These are phyloP conservation scores for Phytopythium oedochilum DNA, from an alignment of 352 stramenopile species.

Conservation along the genomic window DNA sequence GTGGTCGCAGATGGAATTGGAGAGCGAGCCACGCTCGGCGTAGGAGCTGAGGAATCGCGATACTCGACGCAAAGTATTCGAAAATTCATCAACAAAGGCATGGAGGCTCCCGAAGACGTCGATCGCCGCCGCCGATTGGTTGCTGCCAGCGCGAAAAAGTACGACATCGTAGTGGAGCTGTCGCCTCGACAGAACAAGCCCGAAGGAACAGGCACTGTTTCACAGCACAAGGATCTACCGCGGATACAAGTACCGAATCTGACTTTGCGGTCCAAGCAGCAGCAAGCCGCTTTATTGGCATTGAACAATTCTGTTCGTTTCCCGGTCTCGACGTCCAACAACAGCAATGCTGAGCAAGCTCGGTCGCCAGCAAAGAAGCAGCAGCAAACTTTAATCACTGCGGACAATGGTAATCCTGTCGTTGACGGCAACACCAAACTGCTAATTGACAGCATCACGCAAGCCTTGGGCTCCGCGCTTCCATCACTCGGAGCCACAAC, in stretches of 20 bases:
- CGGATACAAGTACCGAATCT: conserved; percentile 56
- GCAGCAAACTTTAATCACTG: not conserved
- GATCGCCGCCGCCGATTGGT: conserved; percentile 50
- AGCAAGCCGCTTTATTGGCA: not conserved
- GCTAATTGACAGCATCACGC: conserved; percentile 72
- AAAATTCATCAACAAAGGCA: conserved; percentile 84
- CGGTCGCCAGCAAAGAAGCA: conserved; percentile 3
- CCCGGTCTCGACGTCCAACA: not conserved
- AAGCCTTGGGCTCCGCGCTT: conserved; percentile 54
- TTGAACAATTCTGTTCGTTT: not conserved
- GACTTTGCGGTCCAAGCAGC: conserved; percentile 24
- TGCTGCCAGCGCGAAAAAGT: conserved; percentile 53
- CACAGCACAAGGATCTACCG: conserved; percentile 20
- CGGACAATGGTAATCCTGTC: not conserved
- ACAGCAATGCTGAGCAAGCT: not conserved
- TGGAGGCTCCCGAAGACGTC: conserved; percentile 67
- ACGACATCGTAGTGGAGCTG: conserved; percentile 46
- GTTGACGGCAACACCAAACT: conserved; percentile 54
- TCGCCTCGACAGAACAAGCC: conserved; percentile 2
- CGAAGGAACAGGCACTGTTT: not conserved
- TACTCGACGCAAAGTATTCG: conserved; percentile 72
- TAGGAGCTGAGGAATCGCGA: conserved; percentile 40
- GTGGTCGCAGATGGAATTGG: conserved; percentile 68
- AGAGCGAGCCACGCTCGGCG: conserved; percentile 67
- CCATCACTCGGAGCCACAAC: conserved; percentile 16